Conservation (phyloP, 768 basidiomycete species). For the Rhodosporidiobolus sp. region DNA sequence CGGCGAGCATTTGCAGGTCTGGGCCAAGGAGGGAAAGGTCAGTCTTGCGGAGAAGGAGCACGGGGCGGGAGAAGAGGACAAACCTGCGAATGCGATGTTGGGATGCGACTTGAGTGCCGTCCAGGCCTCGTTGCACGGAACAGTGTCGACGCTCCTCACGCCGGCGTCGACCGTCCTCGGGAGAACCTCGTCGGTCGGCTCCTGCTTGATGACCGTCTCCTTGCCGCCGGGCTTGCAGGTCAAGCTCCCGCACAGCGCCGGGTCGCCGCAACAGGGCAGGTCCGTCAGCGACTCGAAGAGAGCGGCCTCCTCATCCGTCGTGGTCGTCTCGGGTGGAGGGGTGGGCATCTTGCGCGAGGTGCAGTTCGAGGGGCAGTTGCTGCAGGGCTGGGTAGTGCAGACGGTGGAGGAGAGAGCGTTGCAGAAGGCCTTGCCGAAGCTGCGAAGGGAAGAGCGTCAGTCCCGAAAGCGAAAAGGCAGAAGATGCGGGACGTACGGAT, state of each 20-base stretch:
- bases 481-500: conserved; percentile 50
- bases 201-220: conserved; percentile 21
- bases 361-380: conserved; percentile 55
- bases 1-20: conserved; percentile 76
- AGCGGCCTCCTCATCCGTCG: conserved; percentile 24
- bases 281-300: conserved; percentile 34
- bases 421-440: conserved; percentile 83
- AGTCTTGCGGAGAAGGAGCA: not conserved
- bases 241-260: conserved; percentile 32
- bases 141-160: conserved; percentile 53
- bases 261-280: conserved; percentile 40
- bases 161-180: conserved; percentile 19
- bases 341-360: conserved; percentile 35
- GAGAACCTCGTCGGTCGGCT: conserved; percentile 1
- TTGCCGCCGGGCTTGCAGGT: conserved; percentile 37
- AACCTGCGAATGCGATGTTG: conserved; percentile 69
- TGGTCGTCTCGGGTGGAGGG: conserved; percentile 13
- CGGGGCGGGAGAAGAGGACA: too few relatives aligned
- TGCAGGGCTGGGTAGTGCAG: conserved; percentile 57
- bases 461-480: not conserved
- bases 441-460: not conserved
- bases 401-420: conserved; percentile 63
- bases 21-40: not conserved
- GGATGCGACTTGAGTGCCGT: conserved; percentile 78
- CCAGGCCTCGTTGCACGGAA: conserved; percentile 81